Base-by-base conservation (phyloP, 2,329 filamentous ascomycete genomes). In the Clonostachys rosea region DNA sequence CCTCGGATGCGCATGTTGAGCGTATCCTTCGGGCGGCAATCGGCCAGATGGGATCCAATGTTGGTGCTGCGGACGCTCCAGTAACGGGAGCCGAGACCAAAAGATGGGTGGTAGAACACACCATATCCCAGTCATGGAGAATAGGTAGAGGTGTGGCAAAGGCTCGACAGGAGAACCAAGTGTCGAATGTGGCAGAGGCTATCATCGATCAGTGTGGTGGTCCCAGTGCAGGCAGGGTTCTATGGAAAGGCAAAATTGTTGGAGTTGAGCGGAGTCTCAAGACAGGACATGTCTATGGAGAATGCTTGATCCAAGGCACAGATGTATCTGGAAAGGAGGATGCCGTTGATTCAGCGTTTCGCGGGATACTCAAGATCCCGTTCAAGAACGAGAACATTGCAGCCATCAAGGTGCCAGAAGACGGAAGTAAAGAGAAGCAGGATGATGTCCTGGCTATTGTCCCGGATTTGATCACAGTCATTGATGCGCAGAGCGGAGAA, bases 371-470 rank as follows among this genome's bases (percentile, higher is more conserved):
- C 58, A 83, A 79, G 57, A 83, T 88, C 43, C 83, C 84, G 0
- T 87, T 87, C 69, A 87, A 87, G 65, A 88, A 88, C 60, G 84
- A 89, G 58, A 88, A 87, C 55, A 84, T 88, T 41, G 78, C 77
- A n/a, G 83, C 78, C 1, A 64, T 74, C 42, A 64, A 55, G 44
- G 52, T 68, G 1, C 52, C 56, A 24, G 46, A 63, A 6, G 59
- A 59, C 11, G 54, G 63, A 13, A 53, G 57, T 2, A 30, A 40
- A 18, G 59, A 64, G n/a, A 58, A 51, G 5, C 65, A 67, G 40
- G 64, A 69, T 30, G 62, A 70, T 34, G 62, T 80, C 0, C 57
- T 83, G 2, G 74, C 75, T 2, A 69, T 76, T 3, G 79, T 80
- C 3, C 80, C 80, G 0, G 80, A 83, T 48, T 60, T 83, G 7